These are phyloP conservation scores for Pichia sp. DNA, from an alignment of 1,139 yeast species.

Conservation along the genomic window DNA sequence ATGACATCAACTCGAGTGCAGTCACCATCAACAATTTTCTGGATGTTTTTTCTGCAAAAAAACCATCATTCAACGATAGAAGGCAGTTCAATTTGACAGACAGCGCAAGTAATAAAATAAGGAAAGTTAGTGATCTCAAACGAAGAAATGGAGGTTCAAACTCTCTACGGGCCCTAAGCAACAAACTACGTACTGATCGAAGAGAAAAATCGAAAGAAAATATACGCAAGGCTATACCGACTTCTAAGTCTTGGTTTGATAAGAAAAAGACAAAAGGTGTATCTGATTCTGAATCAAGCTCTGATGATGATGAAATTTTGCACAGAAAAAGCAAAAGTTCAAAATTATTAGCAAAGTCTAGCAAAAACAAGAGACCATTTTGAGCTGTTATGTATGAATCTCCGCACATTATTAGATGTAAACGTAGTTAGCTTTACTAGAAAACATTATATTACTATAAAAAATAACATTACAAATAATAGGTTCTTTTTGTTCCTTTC, in stretches of 20 bases:
- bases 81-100: constrained; percentile 1
- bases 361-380: constrained; percentile 26
- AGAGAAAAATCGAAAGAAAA: constrained; percentile 17
- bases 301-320: constrained; percentile 24
- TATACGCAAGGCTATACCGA: background rate
- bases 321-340: constrained; percentile 19
- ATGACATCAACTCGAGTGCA: background rate
- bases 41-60: constrained; percentile 3
- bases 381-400: constrained; percentile 7
- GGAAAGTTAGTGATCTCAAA: constrained; percentile 18
- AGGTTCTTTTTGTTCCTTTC: background rate
- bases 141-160: constrained; percentile 16
- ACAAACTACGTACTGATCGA: constrained; percentile 39
- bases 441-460: background rate
- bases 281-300: constrained; percentile 9
- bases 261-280: constrained; percentile 9
- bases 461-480: background rate
- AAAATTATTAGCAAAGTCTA: background rate
- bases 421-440: background rate
- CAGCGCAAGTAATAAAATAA: constrained; percentile 13
- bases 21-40: constrained; percentile 18
- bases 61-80: background rate
- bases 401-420: background rate
- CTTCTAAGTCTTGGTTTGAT: background rate
- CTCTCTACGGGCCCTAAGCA: constrained; percentile 46